Conservation (phyloP, 331 rosid genomes). For the Malus hybrid region DNA sequence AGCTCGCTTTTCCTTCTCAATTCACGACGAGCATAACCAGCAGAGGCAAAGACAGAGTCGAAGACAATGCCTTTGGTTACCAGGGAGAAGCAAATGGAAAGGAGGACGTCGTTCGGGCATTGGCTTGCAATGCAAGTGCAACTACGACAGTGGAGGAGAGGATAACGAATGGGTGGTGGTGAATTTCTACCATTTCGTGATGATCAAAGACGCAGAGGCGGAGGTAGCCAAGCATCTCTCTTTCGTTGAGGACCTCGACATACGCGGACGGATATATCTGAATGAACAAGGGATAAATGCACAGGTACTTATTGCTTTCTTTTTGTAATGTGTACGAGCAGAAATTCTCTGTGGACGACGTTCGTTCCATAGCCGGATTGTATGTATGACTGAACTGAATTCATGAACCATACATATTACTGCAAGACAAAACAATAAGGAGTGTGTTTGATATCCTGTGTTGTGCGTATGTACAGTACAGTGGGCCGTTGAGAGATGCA, state of each 20-base stretch:
- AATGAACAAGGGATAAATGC: conserved; percentile 91
- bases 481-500: conserved; percentile 85
- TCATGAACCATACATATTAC: too few relatives aligned
- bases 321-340: neutral
- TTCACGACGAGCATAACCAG: neutral
- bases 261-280: conserved; percentile 69
- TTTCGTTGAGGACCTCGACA: conserved; percentile 62
- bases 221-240: conserved; percentile 60
- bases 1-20: neutral
- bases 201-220: conserved; percentile 51
- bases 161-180: conserved; percentile 39
- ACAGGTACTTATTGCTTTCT: conserved; percentile 44
- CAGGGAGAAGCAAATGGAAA: neutral
- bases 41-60: neutral
- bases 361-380: too few relatives aligned
- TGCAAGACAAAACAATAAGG: too few relatives aligned
- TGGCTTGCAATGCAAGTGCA: neutral
- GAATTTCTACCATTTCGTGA: neutral
- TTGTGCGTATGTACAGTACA: conserved; percentile 49
- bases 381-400: too few relatives aligned
- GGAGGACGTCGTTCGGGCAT: neutral
- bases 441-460: neutral
- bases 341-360: too few relatives aligned
- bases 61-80: neutral
- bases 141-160: neutral